Percentiles rank a stretch among this genome's conserved stretches.
These are phyloP conservation scores for Backusella westeae DNA, from an alignment of 192 early-diverging fungal genomes.

Conservation along the genomic window DNA sequence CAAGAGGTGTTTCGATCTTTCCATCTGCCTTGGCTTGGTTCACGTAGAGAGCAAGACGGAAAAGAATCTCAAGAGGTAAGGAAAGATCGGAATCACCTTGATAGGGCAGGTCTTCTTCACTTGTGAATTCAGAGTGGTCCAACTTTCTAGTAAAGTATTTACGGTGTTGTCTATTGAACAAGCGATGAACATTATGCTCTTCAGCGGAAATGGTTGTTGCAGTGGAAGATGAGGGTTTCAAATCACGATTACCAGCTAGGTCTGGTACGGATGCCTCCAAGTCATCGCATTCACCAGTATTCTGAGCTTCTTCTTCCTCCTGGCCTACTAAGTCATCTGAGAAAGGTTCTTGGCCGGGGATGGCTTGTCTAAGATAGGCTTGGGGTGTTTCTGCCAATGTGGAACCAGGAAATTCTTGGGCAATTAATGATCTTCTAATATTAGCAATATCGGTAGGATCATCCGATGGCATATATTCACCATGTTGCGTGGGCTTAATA, in stretches of 20 bases:
- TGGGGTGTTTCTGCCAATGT: neutral
- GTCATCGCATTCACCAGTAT: neutral
- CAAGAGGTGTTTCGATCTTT: conserved; percentile 38
- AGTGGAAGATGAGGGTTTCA: neutral
- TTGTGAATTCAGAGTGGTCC: conserved; percentile 21
- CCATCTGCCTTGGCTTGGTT: conserved; percentile 34
- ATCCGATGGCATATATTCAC: conserved; percentile 14
- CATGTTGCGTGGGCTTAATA: conserved; percentile 9
- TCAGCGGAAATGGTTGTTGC: neutral
- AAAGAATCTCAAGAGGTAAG: conserved; percentile 51
- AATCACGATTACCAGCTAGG: neutral
- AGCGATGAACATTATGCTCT: neutral
- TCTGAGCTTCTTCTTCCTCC: neutral
- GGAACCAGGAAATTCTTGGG: conserved; percentile 16
- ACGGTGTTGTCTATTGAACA: neutral
- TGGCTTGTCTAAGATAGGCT: neutral
- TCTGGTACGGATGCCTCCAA: neutral
- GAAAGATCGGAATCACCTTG: conserved; percentile 50
- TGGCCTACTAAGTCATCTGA: neutral
- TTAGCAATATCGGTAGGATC: conserved; percentile 23
- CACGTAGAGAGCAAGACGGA: conserved; percentile 43
- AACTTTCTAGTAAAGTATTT: neutral
- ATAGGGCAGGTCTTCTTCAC: conserved; percentile 31
- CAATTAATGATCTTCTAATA: conserved; percentile 11
- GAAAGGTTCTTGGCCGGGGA: neutral